Conservation (phyloP, 2,329 filamentous ascomycete species). For the Colletotrichum sp. region DNA sequence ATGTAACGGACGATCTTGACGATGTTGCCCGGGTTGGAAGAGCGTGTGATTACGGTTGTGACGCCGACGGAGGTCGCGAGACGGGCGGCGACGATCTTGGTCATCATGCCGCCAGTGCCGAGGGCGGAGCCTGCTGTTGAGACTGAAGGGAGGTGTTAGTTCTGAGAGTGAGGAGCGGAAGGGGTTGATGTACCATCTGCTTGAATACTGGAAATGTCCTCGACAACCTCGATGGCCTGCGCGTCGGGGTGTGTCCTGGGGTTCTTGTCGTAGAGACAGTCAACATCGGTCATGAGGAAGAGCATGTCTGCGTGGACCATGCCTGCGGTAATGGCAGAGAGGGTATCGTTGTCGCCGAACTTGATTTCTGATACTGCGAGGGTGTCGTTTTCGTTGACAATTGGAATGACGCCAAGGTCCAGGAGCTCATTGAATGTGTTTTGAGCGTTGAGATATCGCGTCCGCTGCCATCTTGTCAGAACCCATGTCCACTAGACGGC, state of each 20-base stretch:
- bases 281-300: conserved; percentile 98
- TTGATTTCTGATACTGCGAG: conserved; percentile 98
- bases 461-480: conserved; percentile 59
- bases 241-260: conserved; percentile 86
- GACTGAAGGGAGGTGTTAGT: conserved; percentile 52
- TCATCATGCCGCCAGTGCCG: conserved; percentile 96
- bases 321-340: conserved; percentile 93
- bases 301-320: conserved; percentile 98
- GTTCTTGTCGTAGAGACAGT: conserved; percentile 97
- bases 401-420: conserved; percentile 95
- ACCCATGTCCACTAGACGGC: not conserved
- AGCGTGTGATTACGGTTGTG: conserved; percentile 93
- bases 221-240: conserved; percentile 87
- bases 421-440: conserved; percentile 91
- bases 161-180: not conserved
- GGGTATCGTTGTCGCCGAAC: conserved; percentile 97
- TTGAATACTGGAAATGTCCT: conserved; percentile 81
- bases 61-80: conserved; percentile 94
- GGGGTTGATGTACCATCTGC: conserved; percentile 69
- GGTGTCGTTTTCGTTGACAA: conserved; percentile 99
- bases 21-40: conserved; percentile 93
- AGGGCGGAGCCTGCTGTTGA: conserved; percentile 87
- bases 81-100: conserved; percentile 92
- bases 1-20: conserved; percentile 83
- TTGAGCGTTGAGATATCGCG: conserved; percentile 94